phyloP scores from a whole-genome alignment of 495 filamentous ascomycete genomes.

The Tuber borchii region DNA sequence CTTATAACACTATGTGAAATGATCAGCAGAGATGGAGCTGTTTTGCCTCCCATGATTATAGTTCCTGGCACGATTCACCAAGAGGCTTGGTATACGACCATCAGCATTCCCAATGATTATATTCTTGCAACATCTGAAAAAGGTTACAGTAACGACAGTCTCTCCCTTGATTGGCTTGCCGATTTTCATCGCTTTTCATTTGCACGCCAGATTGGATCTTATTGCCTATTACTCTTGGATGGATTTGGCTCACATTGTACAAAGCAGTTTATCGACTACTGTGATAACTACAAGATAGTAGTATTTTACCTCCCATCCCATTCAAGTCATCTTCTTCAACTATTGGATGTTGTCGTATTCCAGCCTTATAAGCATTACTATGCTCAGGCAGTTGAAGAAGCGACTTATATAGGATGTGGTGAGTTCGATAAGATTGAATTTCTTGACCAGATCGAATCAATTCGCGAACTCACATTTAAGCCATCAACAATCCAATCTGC shows the following conservation, averaged over 20 bases:
- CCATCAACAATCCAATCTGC: slow-evolving; percentile 4
- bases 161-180: background rate
- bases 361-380: slow-evolving; percentile 35
- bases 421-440: slow-evolving; percentile 39
- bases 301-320: background rate
- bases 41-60: slow-evolving; percentile 15
- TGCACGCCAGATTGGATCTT: too few species aligned
- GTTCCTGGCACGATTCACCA: background rate
- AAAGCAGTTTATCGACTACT: slow-evolving; percentile 23
- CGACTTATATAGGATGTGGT: slow-evolving; percentile 9
- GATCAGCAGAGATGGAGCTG: slow-evolving; percentile 6
- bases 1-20: slow-evolving; percentile 13
- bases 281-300: slow-evolving; percentile 19
- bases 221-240: background rate
- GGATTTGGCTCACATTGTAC: slow-evolving; percentile 10
- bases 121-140: background rate
- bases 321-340: slow-evolving; percentile 1
- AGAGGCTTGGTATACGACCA: too few species aligned
- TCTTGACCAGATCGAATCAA: slow-evolving; percentile 12
- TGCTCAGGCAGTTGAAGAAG: slow-evolving; percentile 24
- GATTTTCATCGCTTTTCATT: background rate
- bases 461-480: slow-evolving; percentile 18
- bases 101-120: background rate
- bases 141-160: slow-evolving; percentile 5
- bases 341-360: slow-evolving; percentile 27